A percentile compares a stretch with the other conserved stretches of the same genome.
Evolutionary conservation across 768 basidiomycete genomes (phyloP).

Genomic region (Lentinula lateritia): DNA sequence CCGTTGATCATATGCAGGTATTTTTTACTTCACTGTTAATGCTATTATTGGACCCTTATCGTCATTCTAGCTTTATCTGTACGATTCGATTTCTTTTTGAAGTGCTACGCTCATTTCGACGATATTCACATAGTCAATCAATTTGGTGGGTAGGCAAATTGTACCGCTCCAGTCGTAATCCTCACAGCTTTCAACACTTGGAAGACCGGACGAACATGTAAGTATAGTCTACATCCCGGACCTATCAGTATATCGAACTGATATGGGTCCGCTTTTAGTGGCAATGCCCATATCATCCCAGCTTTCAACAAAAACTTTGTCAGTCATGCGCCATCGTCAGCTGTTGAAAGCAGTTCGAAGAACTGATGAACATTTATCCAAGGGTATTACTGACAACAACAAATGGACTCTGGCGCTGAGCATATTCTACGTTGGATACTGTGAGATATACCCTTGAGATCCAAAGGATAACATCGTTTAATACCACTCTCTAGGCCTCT

Average conservation of each 20-base stretch:
- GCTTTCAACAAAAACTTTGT: conserved; percentile 52
- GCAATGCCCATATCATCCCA: conserved; percentile 48
- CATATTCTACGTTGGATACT: conserved; percentile 61
- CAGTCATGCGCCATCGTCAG: conserved; percentile 10
- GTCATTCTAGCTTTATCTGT: conserved; percentile 6
- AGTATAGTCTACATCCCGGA: background rate
- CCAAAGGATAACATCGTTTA: no score
- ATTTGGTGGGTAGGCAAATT: conserved; percentile 28
- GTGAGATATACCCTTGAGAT: conserved; percentile 21
- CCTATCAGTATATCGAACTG: background rate
- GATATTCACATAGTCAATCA: conserved; percentile 33
- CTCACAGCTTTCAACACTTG: background rate
- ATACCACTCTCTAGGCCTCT: conserved; percentile 27
- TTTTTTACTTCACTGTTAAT: conserved; percentile 40
- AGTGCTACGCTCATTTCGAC: background rate
- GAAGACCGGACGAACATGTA: conserved; percentile 56
- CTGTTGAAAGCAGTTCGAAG: background rate
- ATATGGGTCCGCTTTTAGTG: conserved; percentile 22
- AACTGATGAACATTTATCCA: background rate
- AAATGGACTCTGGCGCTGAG: conserved; percentile 54
- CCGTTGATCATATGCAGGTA: conserved; percentile 46
- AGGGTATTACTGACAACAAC: conserved; percentile 48
- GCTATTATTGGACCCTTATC: conserved; percentile 10
- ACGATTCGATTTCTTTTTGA: background rate
- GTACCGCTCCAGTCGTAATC: background rate